Evolutionary conservation across 192 early-diverging fungal genomes (phyloP).

Genomic region (Phlyctochytrium bullatum): DNA sequence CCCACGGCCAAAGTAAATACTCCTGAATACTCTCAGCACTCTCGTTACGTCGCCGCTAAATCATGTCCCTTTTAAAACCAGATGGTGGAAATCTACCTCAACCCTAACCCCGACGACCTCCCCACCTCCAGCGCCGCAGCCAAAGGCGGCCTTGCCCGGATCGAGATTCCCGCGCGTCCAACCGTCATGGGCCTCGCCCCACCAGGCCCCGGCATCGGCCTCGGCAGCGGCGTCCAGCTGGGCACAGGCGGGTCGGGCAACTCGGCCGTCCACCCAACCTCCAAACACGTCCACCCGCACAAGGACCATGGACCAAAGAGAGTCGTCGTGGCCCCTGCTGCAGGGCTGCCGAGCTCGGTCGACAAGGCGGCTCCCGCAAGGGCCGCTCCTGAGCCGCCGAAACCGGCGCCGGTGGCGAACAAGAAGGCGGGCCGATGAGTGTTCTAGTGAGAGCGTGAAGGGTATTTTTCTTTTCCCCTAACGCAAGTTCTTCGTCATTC

Average conservation of each 20-base stretch:
- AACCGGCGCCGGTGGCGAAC: not conserved
- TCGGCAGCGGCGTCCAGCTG: not conserved
- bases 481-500: too few species aligned
- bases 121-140: not conserved
- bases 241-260: not conserved
- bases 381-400: too few species aligned
- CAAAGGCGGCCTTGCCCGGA: not conserved
- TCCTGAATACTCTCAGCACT: not conserved
- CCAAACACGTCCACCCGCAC: constrained; percentile 16
- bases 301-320: constrained; percentile 2
- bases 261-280: not conserved
- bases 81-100: constrained; percentile 17
- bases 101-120: constrained; percentile 1
- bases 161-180: constrained; percentile 11
- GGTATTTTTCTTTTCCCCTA: too few species aligned
- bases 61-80: constrained; percentile 6
- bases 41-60: too few species aligned
- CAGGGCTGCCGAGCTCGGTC: not conserved
- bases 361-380: not conserved
- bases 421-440: too few species aligned
- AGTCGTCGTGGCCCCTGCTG: not conserved
- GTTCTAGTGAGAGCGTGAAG: too few species aligned
- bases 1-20: constrained; percentile 38
- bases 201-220: too few species aligned
- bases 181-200: not conserved